A percentile compares a stretch with the other conserved stretches of the same genome.
These are phyloP conservation scores for Trichoderma semiorbis DNA, from an alignment of 2,329 filamentous ascomycete species.

Conservation along the genomic window DNA sequence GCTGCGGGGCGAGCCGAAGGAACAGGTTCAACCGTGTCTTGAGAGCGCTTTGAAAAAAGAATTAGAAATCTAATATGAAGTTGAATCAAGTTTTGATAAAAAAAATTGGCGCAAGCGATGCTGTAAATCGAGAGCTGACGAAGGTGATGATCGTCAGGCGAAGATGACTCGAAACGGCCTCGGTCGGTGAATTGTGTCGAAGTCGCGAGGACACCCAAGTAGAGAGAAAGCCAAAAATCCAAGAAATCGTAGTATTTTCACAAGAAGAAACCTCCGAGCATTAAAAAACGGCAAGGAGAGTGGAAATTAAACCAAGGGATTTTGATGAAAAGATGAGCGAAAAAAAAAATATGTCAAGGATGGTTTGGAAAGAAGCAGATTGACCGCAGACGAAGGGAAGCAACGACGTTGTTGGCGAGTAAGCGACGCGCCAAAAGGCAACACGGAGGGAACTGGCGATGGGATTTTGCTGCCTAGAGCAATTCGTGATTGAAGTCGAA, in stretches of 20 bases:
- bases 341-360: not conserved
- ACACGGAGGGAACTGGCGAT: not conserved
- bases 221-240: slow-evolving; percentile 19
- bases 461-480: not conserved
- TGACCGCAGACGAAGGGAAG: slow-evolving; percentile 10
- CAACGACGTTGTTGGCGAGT: slow-evolving; percentile 2
- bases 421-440: not conserved
- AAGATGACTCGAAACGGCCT: not conserved
- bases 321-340: not conserved
- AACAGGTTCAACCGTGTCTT: not conserved
- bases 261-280: slow-evolving; percentile 16
- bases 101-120: slow-evolving; percentile 10
- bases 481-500: not conserved
- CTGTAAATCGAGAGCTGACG: not conserved
- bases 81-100: slow-evolving; percentile 15
- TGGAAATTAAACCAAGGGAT: slow-evolving; percentile 9
- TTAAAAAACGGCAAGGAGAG: not conserved
- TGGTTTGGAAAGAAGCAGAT: not conserved
- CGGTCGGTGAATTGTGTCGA: not conserved
- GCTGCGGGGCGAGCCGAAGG: slow-evolving; percentile 10
- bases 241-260: slow-evolving; percentile 21
- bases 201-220: slow-evolving; percentile 16
- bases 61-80: slow-evolving; percentile 18
- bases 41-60: not conserved
- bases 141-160: not conserved